Base-by-base conservation (phyloP, 495 filamentous ascomycete genomes). In the Penicillium mononematosum region DNA sequence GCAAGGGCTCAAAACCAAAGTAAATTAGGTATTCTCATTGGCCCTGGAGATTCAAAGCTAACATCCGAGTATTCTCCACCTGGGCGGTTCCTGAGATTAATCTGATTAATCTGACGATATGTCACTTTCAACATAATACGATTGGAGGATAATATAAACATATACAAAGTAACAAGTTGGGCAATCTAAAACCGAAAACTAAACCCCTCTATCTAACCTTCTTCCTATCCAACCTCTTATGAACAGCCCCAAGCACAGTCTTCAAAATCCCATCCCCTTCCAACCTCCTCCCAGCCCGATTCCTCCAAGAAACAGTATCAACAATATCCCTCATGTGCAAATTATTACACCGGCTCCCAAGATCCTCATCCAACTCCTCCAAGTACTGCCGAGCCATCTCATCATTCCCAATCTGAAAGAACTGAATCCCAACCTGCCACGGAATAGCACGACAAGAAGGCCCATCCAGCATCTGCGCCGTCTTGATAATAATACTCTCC, bases 341-440 rank as follows among this genome's bases (percentile, higher is more conserved):
- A 46, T 78, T 68, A 11, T 71, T 64, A 20, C 76, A 70, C 31
- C 74, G 64, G 52, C 77, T 77, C 9, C 72, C 79, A 31, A 98
- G 71, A 17, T 81, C 82, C 73, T 98, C 90, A 67, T 98, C 94
- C 41, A 98, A 75, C 44, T 87, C 82, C 73, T 83, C 69, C 54
- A 96, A 72, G 59, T 86, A 85, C 69, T 76, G 66, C 34, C 75
- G 74, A 0, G 92, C 94, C 0, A 61, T 73, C 5, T 70, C 60
- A 63, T 96, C 91, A 31, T 84, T 79, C 46, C 94, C 94, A 52
- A 98, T 88, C 75, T 98, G 94, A 75, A 98, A 94, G 75, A 98
- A 97, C 72, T 98, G 94, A 55, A 98, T 86, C 12, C 95, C 94
- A 12, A 97, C 78, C 74, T 98, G 94, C 80, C 90, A 89, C 24